Conservation (phyloP, 345 rosid species). For the Moringa oleifera region DNA sequence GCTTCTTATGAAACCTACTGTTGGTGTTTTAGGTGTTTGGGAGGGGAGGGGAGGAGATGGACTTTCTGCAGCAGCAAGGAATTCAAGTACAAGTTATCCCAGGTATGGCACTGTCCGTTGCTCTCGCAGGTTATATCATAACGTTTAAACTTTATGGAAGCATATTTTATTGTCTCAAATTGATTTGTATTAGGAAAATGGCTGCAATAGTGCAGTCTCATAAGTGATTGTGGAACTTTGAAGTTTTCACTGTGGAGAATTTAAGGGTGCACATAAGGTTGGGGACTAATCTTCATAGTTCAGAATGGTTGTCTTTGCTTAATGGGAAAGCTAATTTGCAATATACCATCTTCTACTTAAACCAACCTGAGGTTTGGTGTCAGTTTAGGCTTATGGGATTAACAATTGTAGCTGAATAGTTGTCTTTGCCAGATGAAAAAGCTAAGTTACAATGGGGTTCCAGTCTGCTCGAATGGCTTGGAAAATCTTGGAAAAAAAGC, state of each 20-base stretch:
- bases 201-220: not conserved
- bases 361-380: too few species aligned
- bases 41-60: constrained; percentile 99
- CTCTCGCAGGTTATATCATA: not conserved
- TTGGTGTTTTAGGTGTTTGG: constrained; percentile 69
- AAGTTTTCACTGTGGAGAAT: not conserved
- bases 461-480: not conserved
- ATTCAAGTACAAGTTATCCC: constrained; percentile 89
- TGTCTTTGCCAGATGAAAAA: not conserved
- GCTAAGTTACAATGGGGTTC: not conserved
- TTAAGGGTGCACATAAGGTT: not conserved
- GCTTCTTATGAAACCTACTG: constrained; percentile 2
- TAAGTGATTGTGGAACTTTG: not conserved
- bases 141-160: too few species aligned
- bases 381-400: not conserved
- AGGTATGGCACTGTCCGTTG: constrained; percentile 28
- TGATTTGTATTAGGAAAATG: too few species aligned
- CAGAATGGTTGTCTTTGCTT: too few species aligned
- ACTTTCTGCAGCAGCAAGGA: constrained; percentile 86
- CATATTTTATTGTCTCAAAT: too few species aligned
- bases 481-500: not conserved
- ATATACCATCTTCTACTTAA: too few species aligned
- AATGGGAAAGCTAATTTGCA: too few species aligned
- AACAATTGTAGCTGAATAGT: not conserved
- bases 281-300: not conserved